Evolutionary conservation across 192 early-diverging fungal genomes (phyloP).

Genomic region (Coemansia reversa): DNA sequence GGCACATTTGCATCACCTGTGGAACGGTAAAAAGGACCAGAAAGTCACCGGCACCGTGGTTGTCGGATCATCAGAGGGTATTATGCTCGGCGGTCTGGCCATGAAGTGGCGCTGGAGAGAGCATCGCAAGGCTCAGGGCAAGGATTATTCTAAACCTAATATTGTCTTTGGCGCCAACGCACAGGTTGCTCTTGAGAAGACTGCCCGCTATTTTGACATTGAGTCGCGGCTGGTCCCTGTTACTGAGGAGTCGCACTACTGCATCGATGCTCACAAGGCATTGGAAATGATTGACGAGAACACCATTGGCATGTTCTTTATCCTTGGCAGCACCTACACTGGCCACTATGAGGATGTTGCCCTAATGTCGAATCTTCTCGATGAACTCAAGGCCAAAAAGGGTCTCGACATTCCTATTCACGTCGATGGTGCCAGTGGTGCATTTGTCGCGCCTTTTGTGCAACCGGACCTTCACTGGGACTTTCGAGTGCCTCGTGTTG

Average conservation of each 20-base stretch:
- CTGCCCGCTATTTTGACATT: constrained; percentile 74
- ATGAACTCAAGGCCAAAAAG: constrained; percentile 59
- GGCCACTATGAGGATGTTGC: constrained; percentile 81
- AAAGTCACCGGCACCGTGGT: constrained; percentile 67
- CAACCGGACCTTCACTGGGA: constrained; percentile 73
- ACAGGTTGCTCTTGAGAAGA: constrained; percentile 74
- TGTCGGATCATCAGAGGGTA: constrained; percentile 78
- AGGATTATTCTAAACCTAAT: constrained; percentile 70
- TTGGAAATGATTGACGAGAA: constrained; percentile 75
- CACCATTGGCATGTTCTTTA: constrained; percentile 76
- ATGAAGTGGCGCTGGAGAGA: constrained; percentile 78
- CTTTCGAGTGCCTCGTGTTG: constrained; percentile 67
- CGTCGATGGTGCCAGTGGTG: constrained; percentile 83
- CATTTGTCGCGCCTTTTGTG: constrained; percentile 84
- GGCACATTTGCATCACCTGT: constrained; percentile 69
- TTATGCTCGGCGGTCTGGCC: constrained; percentile 73
- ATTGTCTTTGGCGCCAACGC: constrained; percentile 75
- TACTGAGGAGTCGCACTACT: constrained; percentile 53
- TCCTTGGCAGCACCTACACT: constrained; percentile 79
- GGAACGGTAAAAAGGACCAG: constrained; percentile 53
- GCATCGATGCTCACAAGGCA: constrained; percentile 64
- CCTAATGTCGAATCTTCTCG: constrained; percentile 61
- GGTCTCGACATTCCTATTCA: constrained; percentile 78
- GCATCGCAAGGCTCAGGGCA: constrained; percentile 59
- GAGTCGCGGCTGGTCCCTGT: constrained; percentile 68